Conservation (phyloP, 345 rosid species). For the Limnanthes douglasii region DNA sequence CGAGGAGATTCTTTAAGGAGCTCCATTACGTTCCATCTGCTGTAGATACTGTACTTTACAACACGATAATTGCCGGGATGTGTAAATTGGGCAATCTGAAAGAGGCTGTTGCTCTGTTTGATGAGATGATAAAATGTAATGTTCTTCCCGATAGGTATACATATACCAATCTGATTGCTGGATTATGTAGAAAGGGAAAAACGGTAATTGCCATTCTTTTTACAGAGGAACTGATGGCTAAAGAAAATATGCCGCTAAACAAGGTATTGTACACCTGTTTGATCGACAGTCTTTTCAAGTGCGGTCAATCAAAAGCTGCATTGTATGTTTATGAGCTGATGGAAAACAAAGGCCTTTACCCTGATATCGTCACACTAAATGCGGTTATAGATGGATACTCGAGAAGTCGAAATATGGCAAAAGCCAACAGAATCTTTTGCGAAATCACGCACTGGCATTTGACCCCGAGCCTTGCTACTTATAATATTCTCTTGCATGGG, state of each 20-base stretch:
- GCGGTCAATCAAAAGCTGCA: constrained; percentile 46
- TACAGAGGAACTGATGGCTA: constrained; percentile 29
- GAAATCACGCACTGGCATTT: constrained; percentile 19
- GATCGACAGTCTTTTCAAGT: constrained; percentile 59
- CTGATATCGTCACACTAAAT: constrained; percentile 46
- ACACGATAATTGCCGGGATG: constrained; percentile 45
- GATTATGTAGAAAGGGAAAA: constrained; percentile 58
- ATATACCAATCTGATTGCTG: constrained; percentile 47
- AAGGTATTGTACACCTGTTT: constrained; percentile 41
- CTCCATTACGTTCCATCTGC: constrained; percentile 41
- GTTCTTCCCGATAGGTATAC: constrained; percentile 56
- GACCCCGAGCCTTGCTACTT: constrained; percentile 46
- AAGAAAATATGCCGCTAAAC: constrained; percentile 24
- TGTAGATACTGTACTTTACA: constrained; percentile 53
- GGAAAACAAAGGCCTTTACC: constrained; percentile 23
- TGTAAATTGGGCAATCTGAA: constrained; percentile 42
- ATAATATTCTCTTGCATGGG: constrained; percentile 68
- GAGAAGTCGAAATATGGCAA: constrained; percentile 46
- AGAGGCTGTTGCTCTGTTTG: constrained; percentile 45
- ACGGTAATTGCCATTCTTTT: constrained; percentile 51
- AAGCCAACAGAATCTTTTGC: constrained; percentile 22
- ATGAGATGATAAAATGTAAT: constrained; percentile 45
- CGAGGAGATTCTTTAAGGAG: constrained; percentile 35
- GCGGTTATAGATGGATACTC: constrained; percentile 37
- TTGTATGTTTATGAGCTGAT: constrained; percentile 27